These are phyloP conservation scores for Achaetomium macrosporum DNA, from an alignment of 2,329 filamentous ascomycete genomes.

Conservation along the genomic window DNA sequence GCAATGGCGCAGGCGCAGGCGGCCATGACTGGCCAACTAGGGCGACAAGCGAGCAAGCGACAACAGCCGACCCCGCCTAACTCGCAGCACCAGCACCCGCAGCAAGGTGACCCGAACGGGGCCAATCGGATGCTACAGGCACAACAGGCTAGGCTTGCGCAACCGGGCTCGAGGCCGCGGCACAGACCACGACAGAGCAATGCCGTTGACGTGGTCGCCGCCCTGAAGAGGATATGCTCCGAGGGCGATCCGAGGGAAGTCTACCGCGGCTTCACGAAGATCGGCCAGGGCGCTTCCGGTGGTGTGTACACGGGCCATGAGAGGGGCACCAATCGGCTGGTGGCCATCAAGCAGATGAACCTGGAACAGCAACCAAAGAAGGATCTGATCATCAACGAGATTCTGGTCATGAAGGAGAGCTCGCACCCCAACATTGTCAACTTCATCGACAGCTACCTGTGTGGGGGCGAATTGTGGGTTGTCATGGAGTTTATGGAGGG, in stretches of 20 bases:
- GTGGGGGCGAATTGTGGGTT: constrained; percentile 89
- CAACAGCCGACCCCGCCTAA: constrained; percentile 46
- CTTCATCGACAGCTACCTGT: constrained; percentile 95
- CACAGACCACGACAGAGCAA: constrained; percentile 75
- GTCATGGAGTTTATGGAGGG: constrained; percentile 99
- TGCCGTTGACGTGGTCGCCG: constrained; percentile 72
- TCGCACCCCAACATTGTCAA: constrained; percentile 98
- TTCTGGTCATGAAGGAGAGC: constrained; percentile 98
- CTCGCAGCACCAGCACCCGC: constrained; percentile 44
- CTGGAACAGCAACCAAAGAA: constrained; percentile 98
- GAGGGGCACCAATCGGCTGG: constrained; percentile 73
- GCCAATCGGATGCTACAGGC: constrained; percentile 29
- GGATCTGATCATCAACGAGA: constrained; percentile 98
- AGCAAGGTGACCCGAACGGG: constrained; percentile 33
- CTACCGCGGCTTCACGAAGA: constrained; percentile 85
- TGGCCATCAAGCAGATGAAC: constrained; percentile 99
- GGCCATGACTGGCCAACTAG: constrained; percentile 64
- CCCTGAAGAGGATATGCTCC: constrained; percentile 83
- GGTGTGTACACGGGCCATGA: constrained; percentile 93
- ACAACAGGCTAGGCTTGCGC: constrained; percentile 35
- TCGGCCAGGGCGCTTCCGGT: constrained; percentile 93
- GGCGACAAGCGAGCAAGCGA: constrained; percentile 67
- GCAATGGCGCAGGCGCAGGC: constrained; percentile 75
- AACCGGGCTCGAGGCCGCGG: constrained; percentile 57
- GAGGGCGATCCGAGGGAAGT: constrained; percentile 82